These are phyloP conservation scores for Coemansia umbellata DNA, from an alignment of 192 early-diverging fungal species.

Conservation along the genomic window DNA sequence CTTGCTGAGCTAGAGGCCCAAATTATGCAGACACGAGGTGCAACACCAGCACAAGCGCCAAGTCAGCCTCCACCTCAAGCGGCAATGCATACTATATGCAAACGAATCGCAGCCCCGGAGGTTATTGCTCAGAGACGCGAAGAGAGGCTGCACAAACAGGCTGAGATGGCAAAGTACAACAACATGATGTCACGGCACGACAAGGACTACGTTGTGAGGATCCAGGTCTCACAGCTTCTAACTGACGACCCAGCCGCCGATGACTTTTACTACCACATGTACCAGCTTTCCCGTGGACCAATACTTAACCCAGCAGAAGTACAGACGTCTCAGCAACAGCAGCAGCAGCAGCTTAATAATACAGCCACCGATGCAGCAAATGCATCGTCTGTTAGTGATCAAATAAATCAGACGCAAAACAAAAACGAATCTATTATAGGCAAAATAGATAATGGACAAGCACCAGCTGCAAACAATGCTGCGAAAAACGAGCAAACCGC, in stretches of 20 bases:
- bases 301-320: conserved; percentile 5
- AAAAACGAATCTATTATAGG: too few relatives aligned
- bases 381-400: too few relatives aligned
- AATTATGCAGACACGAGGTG: conserved; percentile 20
- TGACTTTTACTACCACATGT: conserved; percentile 97
- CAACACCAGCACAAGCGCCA: conserved; percentile 6
- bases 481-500: conserved; percentile 1
- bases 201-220: conserved; percentile 90
- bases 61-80: conserved; percentile 1
- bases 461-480: conserved; percentile 13
- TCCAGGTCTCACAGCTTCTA: conserved; percentile 92
- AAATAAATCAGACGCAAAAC: too few relatives aligned
- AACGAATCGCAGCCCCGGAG: conserved; percentile 14
- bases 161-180: conserved; percentile 69
- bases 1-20: conserved; percentile 72
- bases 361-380: too few relatives aligned
- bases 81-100: neutral
- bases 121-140: conserved; percentile 24
- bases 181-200: conserved; percentile 91
- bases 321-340: conserved; percentile 2
- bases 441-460: too few relatives aligned
- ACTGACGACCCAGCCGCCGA: conserved; percentile 89
- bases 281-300: conserved; percentile 62
- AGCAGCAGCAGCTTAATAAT: neutral
- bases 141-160: conserved; percentile 31